phyloP scores from a whole-genome alignment of 371 early-diverging fungal genomes.

The Neoconidiobolus thromboides region DNA sequence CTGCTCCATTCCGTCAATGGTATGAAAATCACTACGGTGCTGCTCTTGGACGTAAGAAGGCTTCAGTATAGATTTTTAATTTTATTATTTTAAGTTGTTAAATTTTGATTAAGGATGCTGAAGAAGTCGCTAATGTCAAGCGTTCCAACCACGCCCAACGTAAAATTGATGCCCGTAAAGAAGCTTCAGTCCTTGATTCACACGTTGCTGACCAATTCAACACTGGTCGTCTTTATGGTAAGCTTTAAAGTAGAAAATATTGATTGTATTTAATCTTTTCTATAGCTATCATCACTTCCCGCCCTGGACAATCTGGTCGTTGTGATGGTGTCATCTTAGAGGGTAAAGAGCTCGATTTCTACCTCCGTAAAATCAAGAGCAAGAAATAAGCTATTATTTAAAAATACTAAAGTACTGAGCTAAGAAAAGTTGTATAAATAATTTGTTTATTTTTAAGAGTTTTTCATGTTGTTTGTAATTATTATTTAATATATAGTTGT shows the following conservation, averaged over 20 bases:
- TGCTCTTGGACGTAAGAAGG: conserved; percentile 76
- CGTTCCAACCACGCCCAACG: conserved; percentile 80
- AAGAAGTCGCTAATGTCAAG: conserved; percentile 45
- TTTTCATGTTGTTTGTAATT: too few relatives aligned
- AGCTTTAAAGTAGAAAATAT: not conserved
- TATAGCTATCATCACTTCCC: conserved; percentile 75
- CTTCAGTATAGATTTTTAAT: conserved; percentile 13
- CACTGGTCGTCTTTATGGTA: conserved; percentile 87
- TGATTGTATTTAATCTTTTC: not conserved
- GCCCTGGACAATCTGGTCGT: conserved; percentile 99
- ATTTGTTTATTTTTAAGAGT: too few relatives aligned
- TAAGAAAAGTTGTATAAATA: too few relatives aligned
- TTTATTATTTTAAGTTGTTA: not conserved
- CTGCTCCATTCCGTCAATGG: conserved; percentile 98
- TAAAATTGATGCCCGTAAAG: conserved; percentile 74
- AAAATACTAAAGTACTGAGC: too few relatives aligned
- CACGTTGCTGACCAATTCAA: conserved; percentile 86
- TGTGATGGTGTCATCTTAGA: conserved; percentile 98
- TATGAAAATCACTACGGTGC: conserved; percentile 91
- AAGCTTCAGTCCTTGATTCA: conserved; percentile 65
- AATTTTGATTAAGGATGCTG: not conserved
- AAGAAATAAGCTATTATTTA: conserved; percentile 24
- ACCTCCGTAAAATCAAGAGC: conserved; percentile 78
- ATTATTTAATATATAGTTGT: too few relatives aligned
- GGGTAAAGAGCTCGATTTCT: conserved; percentile 97